Conservation (phyloP, 495 filamentous ascomycete species). For the Bacidia rubella region DNA sequence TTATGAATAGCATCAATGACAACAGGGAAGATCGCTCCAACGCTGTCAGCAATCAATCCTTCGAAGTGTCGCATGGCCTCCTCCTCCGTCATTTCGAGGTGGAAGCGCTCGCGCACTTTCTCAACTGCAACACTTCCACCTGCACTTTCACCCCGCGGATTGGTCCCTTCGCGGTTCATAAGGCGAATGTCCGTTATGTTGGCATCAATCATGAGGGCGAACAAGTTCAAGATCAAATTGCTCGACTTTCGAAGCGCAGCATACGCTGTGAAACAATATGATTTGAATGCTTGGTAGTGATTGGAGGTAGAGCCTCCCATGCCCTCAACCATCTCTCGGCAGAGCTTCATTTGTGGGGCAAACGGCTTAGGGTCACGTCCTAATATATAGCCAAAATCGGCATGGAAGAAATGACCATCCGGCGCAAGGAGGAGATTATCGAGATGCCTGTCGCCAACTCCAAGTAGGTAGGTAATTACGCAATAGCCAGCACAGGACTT, state of each 20-base stretch:
- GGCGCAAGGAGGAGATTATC: slow-evolving; percentile 90
- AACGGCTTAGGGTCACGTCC: slow-evolving; percentile 97
- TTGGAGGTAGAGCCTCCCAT: slow-evolving; percentile 77
- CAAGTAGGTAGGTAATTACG: slow-evolving; percentile 97
- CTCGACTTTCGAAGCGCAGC: slow-evolving; percentile 77
- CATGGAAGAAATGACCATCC: slow-evolving; percentile 93
- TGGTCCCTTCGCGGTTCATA: slow-evolving; percentile 62
- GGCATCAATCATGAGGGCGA: slow-evolving; percentile 92
- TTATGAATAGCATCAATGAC: slow-evolving; percentile 93
- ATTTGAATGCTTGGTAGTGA: slow-evolving; percentile 76
- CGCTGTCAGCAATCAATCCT: slow-evolving; percentile 73
- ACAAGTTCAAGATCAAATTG: slow-evolving; percentile 89
- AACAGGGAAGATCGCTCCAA: slow-evolving; percentile 76
- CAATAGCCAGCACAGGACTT: slow-evolving; percentile 96
- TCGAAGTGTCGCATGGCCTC: slow-evolving; percentile 83
- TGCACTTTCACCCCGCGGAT: background rate
- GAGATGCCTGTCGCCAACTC: slow-evolving; percentile 89
- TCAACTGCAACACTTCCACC: slow-evolving; percentile 43
- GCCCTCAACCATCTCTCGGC: slow-evolving; percentile 95
- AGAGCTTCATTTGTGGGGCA: slow-evolving; percentile 90
- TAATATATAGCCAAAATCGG: slow-evolving; percentile 95
- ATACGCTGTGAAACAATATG: slow-evolving; percentile 93
- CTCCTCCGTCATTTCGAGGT: slow-evolving; percentile 84
- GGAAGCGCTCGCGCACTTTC: slow-evolving; percentile 90
- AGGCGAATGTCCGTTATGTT: slow-evolving; percentile 91